Evolutionary conservation across 75 land plant genomes (phyloP), one percentile per base, ranked within the genome.

Genomic region (Adiantum capillusveneris): DNA sequence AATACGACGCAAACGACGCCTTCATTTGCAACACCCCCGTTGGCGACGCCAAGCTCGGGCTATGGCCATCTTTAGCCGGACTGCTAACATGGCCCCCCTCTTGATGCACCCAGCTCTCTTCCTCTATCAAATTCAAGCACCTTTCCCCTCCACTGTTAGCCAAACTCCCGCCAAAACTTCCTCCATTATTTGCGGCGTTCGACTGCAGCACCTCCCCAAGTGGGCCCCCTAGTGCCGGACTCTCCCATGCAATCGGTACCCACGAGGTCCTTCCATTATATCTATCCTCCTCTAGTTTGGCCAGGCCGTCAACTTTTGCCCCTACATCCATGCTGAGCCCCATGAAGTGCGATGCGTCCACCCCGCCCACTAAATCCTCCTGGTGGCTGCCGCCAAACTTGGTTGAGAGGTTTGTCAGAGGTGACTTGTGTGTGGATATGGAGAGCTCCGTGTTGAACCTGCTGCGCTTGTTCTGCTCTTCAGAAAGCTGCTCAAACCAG

Each of bases 141-240:
- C 59, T 0, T 74, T 61, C 11, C 37, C 37, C 37, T 3, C 37
- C 9, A 9, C 37, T 34, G 7, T 3, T 5, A 3, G 9, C 7
- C 9, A 3, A 3, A 34, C 37, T 9, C 13, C 29, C 31, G 50
- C 65, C 18, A n/a, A 20, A 43, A 14, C 29, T 20, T 31, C 37
- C 17, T 13, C 31, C 63, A 5, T 27, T 39, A 13, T 41, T 11
- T 30, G 58, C 53, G 6, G 27, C 56, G 25, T 57, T 53, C 14
- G 85, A 79, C 44, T 81, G 71, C 58, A 86, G 61, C 2, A 82
- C 86, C 70, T 86, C 90, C 0, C 83, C 90, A 19, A 86, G 75
- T 7, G 90, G 90, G 25, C 90, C 90, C 6, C 90, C 90, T 63
- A 82, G 70, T 0, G 73, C 29, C 26, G 67, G 26, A 28, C 68